Evolutionary conservation across 208 protist species (phyloP).

Genomic region (Wallacemonas rigidus): DNA sequence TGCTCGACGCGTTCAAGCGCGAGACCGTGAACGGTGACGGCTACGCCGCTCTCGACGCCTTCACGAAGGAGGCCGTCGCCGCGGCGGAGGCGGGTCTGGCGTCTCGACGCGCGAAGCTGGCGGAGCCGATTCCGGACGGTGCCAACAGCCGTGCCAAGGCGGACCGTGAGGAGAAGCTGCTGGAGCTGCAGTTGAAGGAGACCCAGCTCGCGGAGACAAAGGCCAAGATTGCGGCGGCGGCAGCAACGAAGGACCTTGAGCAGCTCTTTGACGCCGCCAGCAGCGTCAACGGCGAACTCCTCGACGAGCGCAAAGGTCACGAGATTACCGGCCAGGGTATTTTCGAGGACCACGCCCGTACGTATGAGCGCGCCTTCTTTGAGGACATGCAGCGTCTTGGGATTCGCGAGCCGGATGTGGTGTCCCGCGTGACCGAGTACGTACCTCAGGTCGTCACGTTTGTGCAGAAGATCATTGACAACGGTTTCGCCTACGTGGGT

Average conservation of each 20-base stretch:
- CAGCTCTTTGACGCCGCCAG: slow-evolving; percentile 60
- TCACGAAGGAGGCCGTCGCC: slow-evolving; percentile 51
- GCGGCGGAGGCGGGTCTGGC: slow-evolving; percentile 40
- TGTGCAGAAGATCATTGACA: slow-evolving; percentile 95
- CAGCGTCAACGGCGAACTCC: slow-evolving; percentile 76
- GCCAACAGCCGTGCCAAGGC: slow-evolving; percentile 51
- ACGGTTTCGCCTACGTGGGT: slow-evolving; percentile 95
- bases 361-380: slow-evolving; percentile 94
- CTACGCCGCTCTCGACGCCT: slow-evolving; percentile 43
- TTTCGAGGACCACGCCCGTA: slow-evolving; percentile 85
- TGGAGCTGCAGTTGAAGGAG: slow-evolving; percentile 74
- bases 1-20: slow-evolving; percentile 75
- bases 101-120: slow-evolving; percentile 38
- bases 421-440: slow-evolving; percentile 98
- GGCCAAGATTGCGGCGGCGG: slow-evolving; percentile 58
- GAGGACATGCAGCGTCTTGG: slow-evolving; percentile 92
- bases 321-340: slow-evolving; percentile 79
- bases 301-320: slow-evolving; percentile 74
- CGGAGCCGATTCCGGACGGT: slow-evolving; percentile 43
- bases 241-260: slow-evolving; percentile 35
- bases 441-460: slow-evolving; percentile 95
- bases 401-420: slow-evolving; percentile 87
- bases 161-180: slow-evolving; percentile 80
- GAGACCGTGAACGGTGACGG: slow-evolving; percentile 30
- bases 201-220: slow-evolving; percentile 59